Evolutionary conservation across 495 filamentous ascomycete species (phyloP), one percentile per base, ranked within the genome.

Genomic region (Cercophora samala): DNA sequence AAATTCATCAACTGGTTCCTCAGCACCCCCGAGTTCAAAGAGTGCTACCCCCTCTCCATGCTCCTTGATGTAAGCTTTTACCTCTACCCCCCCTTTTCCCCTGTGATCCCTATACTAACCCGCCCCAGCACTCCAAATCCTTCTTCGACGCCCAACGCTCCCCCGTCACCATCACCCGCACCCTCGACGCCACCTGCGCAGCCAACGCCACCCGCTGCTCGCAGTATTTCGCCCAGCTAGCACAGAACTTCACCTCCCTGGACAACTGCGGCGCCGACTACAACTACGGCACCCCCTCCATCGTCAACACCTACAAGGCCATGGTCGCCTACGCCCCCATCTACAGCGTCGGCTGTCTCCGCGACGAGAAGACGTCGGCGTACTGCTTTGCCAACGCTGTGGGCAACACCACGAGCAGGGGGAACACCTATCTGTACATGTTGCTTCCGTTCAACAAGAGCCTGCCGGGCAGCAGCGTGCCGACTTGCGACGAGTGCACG

Each of bases 331-430:
- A 93, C 73, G 80, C 88, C 37, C 84, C 89, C 21, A 75, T 97
- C 32, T 96, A 93, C 76, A 82, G 81, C n/a, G 91, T 91, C 0
- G 87, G 86, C 5, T 99, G 95, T 74, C 80, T 93, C 58, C 78
- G 77, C 37, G 87, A 91, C 69, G 76, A 79, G 2, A 69, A 79
- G 42, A 80, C 81, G 17, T 82, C 82, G 8, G 74, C 75, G 32
- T 91, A 90, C 72, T 92, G 89, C 78, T 97, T 93, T 74, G 91
- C 92, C 65, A 90, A 92, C 71, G 92, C 93, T 24, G 86, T 92
- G 66, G 93, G 89, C 11, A 97, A 97, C 75, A 70, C 72, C 19
- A 82, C 86, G 11, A 89, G 86, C 25, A 80, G 88, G 0, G 83
- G 84, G 25, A 88, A 91, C 74, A 83, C 87, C 46, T 91, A 93